phyloP scores from a whole-genome alignment of 179 eudicot genomes.

The Actinidia polygama region DNA sequence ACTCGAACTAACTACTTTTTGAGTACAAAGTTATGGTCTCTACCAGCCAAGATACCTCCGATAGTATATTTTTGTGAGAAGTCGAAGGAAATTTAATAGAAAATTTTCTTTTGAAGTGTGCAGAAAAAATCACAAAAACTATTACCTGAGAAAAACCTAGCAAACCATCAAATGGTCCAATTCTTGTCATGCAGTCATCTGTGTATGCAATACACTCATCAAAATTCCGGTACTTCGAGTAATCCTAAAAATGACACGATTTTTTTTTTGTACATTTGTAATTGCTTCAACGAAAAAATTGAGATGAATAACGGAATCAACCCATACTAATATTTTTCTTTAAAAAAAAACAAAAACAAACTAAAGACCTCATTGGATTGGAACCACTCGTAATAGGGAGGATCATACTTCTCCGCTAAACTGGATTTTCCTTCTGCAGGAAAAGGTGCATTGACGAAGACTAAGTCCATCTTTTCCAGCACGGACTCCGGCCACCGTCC shows the following conservation, averaged over 20 bases:
- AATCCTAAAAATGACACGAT: neutral
- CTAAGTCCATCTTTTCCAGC: constrained; percentile 2
- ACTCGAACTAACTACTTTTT: neutral
- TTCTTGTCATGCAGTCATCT: neutral
- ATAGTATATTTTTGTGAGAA: neutral
- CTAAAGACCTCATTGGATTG: neutral
- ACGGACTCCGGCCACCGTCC: neutral
- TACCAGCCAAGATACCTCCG: no score
- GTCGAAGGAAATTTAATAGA: neutral
- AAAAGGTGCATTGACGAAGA: neutral
- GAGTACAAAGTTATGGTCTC: no score
- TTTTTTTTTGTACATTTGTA: no score
- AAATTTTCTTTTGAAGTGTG: neutral
- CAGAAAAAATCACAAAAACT: neutral
- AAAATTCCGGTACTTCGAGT: constrained; percentile 1
- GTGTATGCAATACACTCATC: neutral
- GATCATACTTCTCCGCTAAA: neutral
- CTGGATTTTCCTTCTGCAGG: neutral
- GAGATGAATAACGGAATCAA: neutral
- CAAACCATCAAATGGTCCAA: constrained; percentile 11
- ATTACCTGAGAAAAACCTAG: constrained; percentile 10
- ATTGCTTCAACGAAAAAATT: neutral
- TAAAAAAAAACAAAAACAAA: no score
- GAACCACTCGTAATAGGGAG: constrained; percentile 9
- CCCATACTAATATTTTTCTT: no score